Percentiles rank a stretch among this genome's conserved stretches.
Conservation (phyloP, 805 yeast species). For the Kazachstania psychrophila region DNA sequence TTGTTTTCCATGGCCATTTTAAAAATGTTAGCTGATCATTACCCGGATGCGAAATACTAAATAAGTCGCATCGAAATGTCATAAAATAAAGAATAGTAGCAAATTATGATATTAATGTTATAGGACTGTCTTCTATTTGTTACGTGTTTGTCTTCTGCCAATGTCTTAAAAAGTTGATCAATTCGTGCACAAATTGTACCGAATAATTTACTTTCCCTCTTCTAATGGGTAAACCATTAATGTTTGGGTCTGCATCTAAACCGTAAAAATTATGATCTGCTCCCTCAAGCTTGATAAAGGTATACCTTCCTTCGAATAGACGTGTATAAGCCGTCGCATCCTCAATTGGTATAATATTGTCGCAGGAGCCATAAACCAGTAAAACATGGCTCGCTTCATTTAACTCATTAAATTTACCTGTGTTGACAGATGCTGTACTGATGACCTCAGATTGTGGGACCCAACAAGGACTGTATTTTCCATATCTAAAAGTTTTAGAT, state of each 20-base stretch:
- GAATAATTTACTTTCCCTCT: constrained; percentile 45
- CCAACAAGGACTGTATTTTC: constrained; percentile 35
- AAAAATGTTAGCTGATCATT: no score
- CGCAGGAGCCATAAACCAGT: constrained; percentile 64
- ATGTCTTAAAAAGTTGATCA: not conserved
- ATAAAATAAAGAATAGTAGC: no score
- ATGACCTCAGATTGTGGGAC: constrained; percentile 43
- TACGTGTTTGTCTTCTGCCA: no score
- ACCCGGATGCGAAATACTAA: no score
- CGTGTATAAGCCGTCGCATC: constrained; percentile 57
- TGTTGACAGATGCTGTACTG: constrained; percentile 42
- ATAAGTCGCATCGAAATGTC: no score
- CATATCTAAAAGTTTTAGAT: constrained; percentile 40
- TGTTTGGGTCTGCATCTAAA: constrained; percentile 29
- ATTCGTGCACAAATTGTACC: constrained; percentile 27
- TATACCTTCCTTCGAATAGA: constrained; percentile 45
- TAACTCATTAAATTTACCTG: constrained; percentile 34
- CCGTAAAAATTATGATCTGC: constrained; percentile 85
- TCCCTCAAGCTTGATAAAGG: constrained; percentile 45
- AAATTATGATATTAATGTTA: no score
- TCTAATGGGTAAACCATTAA: constrained; percentile 36
- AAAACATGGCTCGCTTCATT: constrained; percentile 44
- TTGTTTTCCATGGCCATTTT: no score
- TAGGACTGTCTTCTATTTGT: no score
- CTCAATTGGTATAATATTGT: constrained; percentile 51